phyloP scores from a whole-genome alignment of 2,329 filamentous ascomycete species.

The Diaporthe sp. region DNA sequence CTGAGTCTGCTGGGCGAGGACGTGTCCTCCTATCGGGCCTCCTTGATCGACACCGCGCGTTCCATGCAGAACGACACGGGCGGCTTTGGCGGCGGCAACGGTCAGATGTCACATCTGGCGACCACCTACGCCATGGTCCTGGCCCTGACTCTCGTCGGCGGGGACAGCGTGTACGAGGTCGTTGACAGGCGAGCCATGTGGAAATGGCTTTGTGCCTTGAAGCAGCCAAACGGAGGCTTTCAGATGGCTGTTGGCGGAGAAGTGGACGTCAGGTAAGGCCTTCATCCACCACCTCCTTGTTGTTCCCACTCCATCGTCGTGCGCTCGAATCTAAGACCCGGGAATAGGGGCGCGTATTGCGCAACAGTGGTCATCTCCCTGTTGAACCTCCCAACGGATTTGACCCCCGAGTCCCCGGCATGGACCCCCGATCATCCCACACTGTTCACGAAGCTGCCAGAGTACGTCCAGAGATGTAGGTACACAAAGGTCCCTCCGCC shows the following conservation, averaged over 20 bases:
- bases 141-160: constrained; percentile 83
- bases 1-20: constrained; percentile 85
- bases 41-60: constrained; percentile 80
- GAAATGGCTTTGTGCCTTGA: constrained; percentile 89
- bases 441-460: constrained; percentile 80
- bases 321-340: constrained; percentile 34
- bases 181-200: constrained; percentile 90
- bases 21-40: constrained; percentile 74
- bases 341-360: constrained; percentile 86
- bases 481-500: constrained; percentile 47
- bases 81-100: constrained; percentile 94
- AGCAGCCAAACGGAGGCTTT: constrained; percentile 92
- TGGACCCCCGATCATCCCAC: constrained; percentile 68
- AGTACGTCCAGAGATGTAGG: constrained; percentile 86
- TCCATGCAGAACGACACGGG: constrained; percentile 87
- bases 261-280: constrained; percentile 83
- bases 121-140: constrained; percentile 89
- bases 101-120: constrained; percentile 90
- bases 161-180: constrained; percentile 78
- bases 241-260: constrained; percentile 88
- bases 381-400: constrained; percentile 83
- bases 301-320: background rate
- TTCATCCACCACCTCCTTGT: background rate
- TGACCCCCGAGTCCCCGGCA: constrained; percentile 80
- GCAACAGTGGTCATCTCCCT: constrained; percentile 87